Percentiles rank a stretch among this genome's conserved stretches.
Evolutionary conservation across 352 stramenopile species (phyloP).

Genomic region (Phytophthora fragariae): DNA sequence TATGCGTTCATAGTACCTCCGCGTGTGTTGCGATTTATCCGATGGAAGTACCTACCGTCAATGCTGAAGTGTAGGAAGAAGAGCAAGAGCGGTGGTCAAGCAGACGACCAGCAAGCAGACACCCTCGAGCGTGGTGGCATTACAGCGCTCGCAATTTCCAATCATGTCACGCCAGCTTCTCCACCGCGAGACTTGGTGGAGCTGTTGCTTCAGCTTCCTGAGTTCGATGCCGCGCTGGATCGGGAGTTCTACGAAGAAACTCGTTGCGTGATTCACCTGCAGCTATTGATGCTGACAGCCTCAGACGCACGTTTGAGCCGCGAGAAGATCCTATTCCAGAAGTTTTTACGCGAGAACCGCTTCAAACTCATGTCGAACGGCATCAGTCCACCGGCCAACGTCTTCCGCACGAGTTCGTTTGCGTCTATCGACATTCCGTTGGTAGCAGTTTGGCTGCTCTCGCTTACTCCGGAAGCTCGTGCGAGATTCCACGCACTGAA

Average conservation of each 20-base stretch:
- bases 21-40: conserved; percentile 52
- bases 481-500: conserved; percentile 91
- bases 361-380: conserved; percentile 95
- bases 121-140: conserved; percentile 32
- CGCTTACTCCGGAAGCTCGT: conserved; percentile 83
- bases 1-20: conserved; percentile 64
- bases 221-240: conserved; percentile 81
- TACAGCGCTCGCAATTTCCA: conserved; percentile 1
- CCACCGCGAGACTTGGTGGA: conserved; percentile 63
- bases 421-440: conserved; percentile 92
- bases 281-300: conserved; percentile 90
- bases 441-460: conserved; percentile 91
- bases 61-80: conserved; percentile 27
- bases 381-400: conserved; percentile 90
- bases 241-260: conserved; percentile 90
- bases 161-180: conserved; percentile 13
- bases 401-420: conserved; percentile 91
- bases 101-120: conserved; percentile 18
- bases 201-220: conserved; percentile 65
- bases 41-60: conserved; percentile 60
- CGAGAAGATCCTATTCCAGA: conserved; percentile 93
- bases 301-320: conserved; percentile 88
- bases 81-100: conserved; percentile 3
- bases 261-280: conserved; percentile 91
- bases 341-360: conserved; percentile 94